Conservation (phyloP, 108 stramenopile genomes). For the Nitzschia putrida region DNA sequence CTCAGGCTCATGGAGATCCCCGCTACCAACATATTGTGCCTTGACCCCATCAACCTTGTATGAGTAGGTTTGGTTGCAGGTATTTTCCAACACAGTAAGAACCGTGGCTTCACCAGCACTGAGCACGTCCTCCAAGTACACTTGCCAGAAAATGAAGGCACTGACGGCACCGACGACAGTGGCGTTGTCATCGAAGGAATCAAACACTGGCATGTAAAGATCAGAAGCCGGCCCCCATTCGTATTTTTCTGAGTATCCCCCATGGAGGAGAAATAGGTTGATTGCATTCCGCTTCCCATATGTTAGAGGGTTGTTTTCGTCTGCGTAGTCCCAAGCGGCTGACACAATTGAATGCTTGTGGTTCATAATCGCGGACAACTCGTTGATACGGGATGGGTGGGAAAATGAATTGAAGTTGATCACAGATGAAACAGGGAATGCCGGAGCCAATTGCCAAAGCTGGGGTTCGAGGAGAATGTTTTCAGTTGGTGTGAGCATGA, state of each 20-base stretch:
- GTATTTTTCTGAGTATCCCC: background rate
- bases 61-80: constrained; percentile 31
- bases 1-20: constrained; percentile 41
- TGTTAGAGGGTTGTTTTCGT: background rate
- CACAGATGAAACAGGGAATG: background rate
- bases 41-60: constrained; percentile 33
- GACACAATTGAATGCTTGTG: background rate
- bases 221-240: background rate
- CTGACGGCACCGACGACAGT: constrained; percentile 33
- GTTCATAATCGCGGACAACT: background rate
- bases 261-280: background rate
- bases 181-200: background rate
- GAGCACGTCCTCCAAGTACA: constrained; percentile 29
- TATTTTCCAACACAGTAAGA: constrained; percentile 35
- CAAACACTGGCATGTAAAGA: constrained; percentile 1
- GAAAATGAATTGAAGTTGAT: background rate
- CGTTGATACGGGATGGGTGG: background rate
- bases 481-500: no score
- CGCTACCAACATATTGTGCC: constrained; percentile 38
- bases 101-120: constrained; percentile 44
- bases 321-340: background rate
- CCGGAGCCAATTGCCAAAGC: background rate
- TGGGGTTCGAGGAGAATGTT: background rate
- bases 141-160: constrained; percentile 43
- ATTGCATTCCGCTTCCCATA: background rate